Conservation (phyloP, 2,329 filamentous ascomycete species). For the Cladosporium sp. region DNA sequence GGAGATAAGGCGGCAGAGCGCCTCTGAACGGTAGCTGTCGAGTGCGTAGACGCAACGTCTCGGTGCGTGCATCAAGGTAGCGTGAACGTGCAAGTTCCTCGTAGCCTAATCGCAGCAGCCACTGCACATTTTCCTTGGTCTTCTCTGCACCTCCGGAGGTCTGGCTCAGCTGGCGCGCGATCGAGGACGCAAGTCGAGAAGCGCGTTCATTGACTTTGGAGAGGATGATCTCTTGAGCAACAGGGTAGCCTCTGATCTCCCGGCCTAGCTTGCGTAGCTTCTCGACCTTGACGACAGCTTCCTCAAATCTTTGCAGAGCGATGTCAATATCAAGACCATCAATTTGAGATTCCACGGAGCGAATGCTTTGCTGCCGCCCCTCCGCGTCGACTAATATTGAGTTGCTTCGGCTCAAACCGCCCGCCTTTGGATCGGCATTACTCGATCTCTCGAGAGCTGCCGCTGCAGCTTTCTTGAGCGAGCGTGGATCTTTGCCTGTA, state of each 20-base stretch:
- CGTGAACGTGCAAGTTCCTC: constrained; percentile 85
- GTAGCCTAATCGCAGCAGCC: constrained; percentile 81
- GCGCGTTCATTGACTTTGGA: constrained; percentile 87
- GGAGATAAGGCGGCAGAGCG: constrained; percentile 87
- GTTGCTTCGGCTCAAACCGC: constrained; percentile 26
- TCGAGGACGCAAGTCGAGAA: constrained; percentile 67
- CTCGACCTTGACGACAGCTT: constrained; percentile 78
- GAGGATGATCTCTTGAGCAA: constrained; percentile 87
- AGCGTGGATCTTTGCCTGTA: constrained; percentile 31
- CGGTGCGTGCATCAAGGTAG: constrained; percentile 75
- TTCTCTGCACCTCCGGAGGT: constrained; percentile 72
- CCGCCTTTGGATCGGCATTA: constrained; percentile 41
- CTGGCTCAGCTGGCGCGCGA: constrained; percentile 73
- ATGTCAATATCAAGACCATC: constrained; percentile 96
- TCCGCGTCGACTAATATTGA: constrained; percentile 87
- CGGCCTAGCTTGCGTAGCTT: constrained; percentile 75
- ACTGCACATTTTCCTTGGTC: constrained; percentile 75
- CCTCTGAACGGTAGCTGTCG: constrained; percentile 95
- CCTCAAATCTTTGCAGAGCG: constrained; percentile 82
- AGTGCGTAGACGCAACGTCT: constrained; percentile 74
- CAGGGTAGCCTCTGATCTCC: constrained; percentile 75
- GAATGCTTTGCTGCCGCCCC: constrained; percentile 90
- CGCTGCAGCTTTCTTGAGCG: constrained; percentile 56
- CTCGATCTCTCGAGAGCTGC: constrained; percentile 54
- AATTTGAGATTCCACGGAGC: constrained; percentile 92